phyloP scores from a whole-genome alignment of 208 protist species.

The Leishmania aethiopica region DNA sequence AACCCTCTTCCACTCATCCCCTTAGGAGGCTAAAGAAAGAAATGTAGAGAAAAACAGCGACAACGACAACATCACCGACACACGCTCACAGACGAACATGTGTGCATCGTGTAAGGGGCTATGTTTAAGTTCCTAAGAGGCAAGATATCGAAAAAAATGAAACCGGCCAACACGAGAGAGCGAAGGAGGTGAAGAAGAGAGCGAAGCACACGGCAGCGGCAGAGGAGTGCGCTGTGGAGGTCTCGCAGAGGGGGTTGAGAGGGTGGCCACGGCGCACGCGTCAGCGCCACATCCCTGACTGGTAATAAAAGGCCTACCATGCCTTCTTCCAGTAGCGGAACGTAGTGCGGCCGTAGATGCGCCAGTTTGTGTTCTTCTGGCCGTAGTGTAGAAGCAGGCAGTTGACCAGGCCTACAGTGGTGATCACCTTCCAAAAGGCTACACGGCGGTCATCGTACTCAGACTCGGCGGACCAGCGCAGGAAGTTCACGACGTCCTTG shows the following conservation, averaged over 20 bases:
- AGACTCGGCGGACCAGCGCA: slow-evolving; percentile 90
- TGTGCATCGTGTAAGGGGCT: neutral
- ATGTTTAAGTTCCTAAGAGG: slow-evolving; percentile 10
- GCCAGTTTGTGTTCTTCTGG: slow-evolving; percentile 90
- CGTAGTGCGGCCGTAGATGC: slow-evolving; percentile 87
- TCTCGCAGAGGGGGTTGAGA: neutral
- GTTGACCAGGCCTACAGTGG: slow-evolving; percentile 80
- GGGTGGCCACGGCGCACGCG: neutral
- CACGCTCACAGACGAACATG: neutral
- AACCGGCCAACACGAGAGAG: neutral
- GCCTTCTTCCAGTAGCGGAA: slow-evolving; percentile 93
- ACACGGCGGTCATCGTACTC: slow-evolving; percentile 90
- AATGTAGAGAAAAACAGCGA: slow-evolving; percentile 4
- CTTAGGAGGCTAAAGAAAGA: neutral
- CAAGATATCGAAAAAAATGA: neutral
- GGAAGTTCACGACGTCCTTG: slow-evolving; percentile 96
- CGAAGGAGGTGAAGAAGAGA: slow-evolving; percentile 2
- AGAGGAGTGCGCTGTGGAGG: neutral
- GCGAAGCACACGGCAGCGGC: neutral
- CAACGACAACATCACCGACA: neutral
- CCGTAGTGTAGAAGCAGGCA: slow-evolving; percentile 85
- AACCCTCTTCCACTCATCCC: neutral
- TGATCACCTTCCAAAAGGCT: slow-evolving; percentile 87
- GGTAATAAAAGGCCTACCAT: slow-evolving; percentile 50
- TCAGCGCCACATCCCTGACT: neutral